These are phyloP conservation scores for Penicillium frequentans DNA, from an alignment of 2,329 filamentous ascomycete genomes.

Conservation along the genomic window DNA sequence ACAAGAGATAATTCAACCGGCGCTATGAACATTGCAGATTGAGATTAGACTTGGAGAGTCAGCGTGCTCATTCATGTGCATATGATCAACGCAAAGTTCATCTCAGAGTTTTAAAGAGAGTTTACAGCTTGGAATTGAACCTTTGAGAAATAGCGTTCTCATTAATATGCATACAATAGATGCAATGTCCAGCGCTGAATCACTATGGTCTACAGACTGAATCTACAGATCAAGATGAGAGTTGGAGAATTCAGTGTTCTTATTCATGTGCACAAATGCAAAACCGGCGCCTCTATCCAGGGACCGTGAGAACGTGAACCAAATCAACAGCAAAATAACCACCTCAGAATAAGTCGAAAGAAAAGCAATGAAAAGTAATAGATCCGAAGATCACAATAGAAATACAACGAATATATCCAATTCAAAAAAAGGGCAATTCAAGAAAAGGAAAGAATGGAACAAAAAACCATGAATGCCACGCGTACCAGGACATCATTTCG, in stretches of 20 bases:
- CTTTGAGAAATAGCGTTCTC: too few relatives aligned
- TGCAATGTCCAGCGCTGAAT: too few relatives aligned
- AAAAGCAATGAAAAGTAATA: constrained; percentile 9
- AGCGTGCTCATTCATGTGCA: constrained; percentile 7
- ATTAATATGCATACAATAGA: too few relatives aligned
- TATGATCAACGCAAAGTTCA: background rate
- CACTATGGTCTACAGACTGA: background rate
- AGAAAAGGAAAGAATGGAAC: constrained; percentile 4
- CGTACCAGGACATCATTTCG: constrained; percentile 25
- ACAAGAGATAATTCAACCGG: background rate
- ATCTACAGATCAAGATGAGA: background rate
- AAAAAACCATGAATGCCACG: constrained; percentile 18
- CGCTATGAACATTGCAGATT: background rate
- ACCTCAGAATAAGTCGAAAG: background rate
- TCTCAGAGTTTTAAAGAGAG: too few relatives aligned
- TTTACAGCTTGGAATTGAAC: too few relatives aligned
- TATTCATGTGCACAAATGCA: constrained; percentile 11
- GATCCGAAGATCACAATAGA: constrained; percentile 3
- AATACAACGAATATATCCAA: constrained; percentile 19
- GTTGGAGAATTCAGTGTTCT: background rate
- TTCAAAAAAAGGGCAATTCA: background rate
- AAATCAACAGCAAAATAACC: background rate
- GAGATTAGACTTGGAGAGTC: background rate
- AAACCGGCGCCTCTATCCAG: constrained; percentile 5
- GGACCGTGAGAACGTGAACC: background rate